phyloP scores from a whole-genome alignment of 208 protist species.

The Leishmania tarentolae region DNA sequence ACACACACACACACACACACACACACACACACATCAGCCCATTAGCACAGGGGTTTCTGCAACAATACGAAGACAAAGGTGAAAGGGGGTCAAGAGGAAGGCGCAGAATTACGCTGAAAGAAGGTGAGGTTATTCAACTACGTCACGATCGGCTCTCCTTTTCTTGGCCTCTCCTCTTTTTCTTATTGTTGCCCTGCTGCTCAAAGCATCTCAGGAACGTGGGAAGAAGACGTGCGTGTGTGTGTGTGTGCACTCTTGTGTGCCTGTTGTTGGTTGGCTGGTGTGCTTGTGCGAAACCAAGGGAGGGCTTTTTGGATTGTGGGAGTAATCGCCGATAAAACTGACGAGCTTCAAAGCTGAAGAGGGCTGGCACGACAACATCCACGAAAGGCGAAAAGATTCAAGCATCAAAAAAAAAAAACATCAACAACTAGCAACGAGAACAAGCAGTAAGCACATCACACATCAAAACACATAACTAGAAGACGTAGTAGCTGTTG shows the following conservation, averaged over 20 bases:
- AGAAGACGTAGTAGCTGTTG: not conserved
- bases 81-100: not conserved
- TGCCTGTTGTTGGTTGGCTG: not conserved
- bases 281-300: not conserved
- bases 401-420: not conserved
- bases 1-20: not conserved
- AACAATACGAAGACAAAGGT: not conserved
- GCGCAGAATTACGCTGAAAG: not conserved
- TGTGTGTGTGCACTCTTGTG: not conserved
- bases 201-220: not conserved
- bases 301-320: not conserved
- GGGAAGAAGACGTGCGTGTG: not conserved
- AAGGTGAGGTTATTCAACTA: not conserved
- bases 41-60: too few species aligned
- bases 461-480: not conserved
- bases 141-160: not conserved
- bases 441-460: not conserved
- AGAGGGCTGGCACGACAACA: not conserved
- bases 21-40: not conserved
- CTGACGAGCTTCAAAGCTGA: constrained; percentile 1
- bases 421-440: not conserved
- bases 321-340: not conserved
- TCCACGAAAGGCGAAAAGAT: not conserved
- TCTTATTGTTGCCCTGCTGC: not conserved
- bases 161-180: not conserved